Base-by-base conservation (phyloP, 768 basidiomycete species). In the Harrya chromipes region DNA sequence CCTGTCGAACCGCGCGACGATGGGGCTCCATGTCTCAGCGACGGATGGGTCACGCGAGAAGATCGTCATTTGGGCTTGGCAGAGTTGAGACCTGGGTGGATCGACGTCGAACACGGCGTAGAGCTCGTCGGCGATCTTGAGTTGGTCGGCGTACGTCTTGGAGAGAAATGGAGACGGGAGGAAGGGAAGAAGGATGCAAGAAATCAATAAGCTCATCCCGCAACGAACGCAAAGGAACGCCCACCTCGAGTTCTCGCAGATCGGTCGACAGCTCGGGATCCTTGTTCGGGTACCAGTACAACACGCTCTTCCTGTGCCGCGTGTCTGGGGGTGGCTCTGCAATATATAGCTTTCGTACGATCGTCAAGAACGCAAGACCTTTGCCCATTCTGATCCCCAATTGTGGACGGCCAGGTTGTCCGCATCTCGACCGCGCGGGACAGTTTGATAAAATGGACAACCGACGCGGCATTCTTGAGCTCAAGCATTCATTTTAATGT, bases 391-490 rank as follows among this genome's bases (percentile, higher is more conserved):
- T 60, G 60, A 35, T 75, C 78, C 3, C 62, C 67, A 6, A 65
- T 49, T 1, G 72, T 71, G 3, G 70, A 68, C n/a, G 0, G 81
- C 84, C 60, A 85, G 67, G 47, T 80, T 73, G 1, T 76, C 78
- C 1, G 84, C 81, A 82, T 80, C 55, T 79, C 78, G 4, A 82
- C 75, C 0, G 82, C 79, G n/a, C 84, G 77, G 54, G 81, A 79
- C 66, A 82, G 72, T 60, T 85, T 63, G 60, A 75, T 75, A 49
- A 74, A 76, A 37, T 74, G 74, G 6, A 86, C 63, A 51, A 84
- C 87, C 3, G 78, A 74, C 13, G 82, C 76, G 13, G 72, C 74
- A 14, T 70, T 61, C 50, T 73, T 74, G 68, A 80, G 78, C 59
- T 81, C 83, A 56, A 85, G 53, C n/a, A n/a, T n/a, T n/a, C n/a